Evolutionary conservation across 345 rosid species (phyloP).

Genomic region (Dipteronia dyeriana): DNA sequence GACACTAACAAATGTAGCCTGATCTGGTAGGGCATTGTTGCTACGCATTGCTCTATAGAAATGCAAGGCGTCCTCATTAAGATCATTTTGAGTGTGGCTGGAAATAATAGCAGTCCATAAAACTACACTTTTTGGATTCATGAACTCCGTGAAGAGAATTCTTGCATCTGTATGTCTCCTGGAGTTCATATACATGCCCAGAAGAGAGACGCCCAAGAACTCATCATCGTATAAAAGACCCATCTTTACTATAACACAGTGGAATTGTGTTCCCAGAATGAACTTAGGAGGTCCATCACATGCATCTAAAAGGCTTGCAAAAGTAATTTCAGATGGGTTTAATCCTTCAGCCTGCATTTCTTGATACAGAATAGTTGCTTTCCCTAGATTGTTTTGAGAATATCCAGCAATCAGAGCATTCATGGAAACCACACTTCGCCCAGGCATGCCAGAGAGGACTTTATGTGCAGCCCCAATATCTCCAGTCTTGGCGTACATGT

Average conservation of each 20-base stretch:
- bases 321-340: slow-evolving; percentile 72
- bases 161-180: slow-evolving; percentile 52
- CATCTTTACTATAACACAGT: slow-evolving; percentile 56
- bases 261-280: slow-evolving; percentile 65
- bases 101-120: slow-evolving; percentile 89
- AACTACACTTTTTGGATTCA: slow-evolving; percentile 57
- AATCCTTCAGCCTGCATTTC: slow-evolving; percentile 63
- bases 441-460: slow-evolving; percentile 59
- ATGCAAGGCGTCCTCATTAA: slow-evolving; percentile 63
- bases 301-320: slow-evolving; percentile 77
- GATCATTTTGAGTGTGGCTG: slow-evolving; percentile 70
- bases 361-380: slow-evolving; percentile 54
- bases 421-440: slow-evolving; percentile 65
- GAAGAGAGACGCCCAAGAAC: slow-evolving; percentile 67
- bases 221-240: slow-evolving; percentile 64
- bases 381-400: slow-evolving; percentile 51
- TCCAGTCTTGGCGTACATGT: slow-evolving; percentile 83
- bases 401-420: slow-evolving; percentile 87
- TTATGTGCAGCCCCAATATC: slow-evolving; percentile 43
- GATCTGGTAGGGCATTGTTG: slow-evolving; percentile 65
- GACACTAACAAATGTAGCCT: slow-evolving; percentile 86
- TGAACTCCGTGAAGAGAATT: slow-evolving; percentile 61
- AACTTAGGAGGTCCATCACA: slow-evolving; percentile 57
- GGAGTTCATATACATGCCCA: slow-evolving; percentile 78
- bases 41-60: slow-evolving; percentile 66